These are phyloP conservation scores for Auriculariales sp. DNA, from an alignment of 768 basidiomycete genomes.

Conservation along the genomic window DNA sequence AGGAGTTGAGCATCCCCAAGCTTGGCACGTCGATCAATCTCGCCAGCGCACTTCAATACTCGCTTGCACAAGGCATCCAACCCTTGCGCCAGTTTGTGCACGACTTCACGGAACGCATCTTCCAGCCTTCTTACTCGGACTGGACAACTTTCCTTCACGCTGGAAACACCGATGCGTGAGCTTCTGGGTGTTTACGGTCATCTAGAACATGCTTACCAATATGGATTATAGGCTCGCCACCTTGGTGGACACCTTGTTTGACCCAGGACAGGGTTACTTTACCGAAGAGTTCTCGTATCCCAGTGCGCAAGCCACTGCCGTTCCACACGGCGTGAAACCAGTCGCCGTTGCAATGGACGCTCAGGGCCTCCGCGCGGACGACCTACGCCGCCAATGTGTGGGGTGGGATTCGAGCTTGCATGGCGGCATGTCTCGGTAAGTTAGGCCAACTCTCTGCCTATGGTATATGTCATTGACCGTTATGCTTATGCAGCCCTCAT, in stretches of 20 bases:
- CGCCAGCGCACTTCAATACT: slow-evolving; percentile 55
- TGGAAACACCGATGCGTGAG: slow-evolving; percentile 59
- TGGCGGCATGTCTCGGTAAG: slow-evolving; percentile 42
- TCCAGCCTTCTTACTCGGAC: slow-evolving; percentile 42
- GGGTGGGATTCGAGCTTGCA: slow-evolving; percentile 50
- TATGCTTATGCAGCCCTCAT: slow-evolving; percentile 34
- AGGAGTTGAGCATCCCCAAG: slow-evolving; percentile 33
- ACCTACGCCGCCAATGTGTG: slow-evolving; percentile 41
- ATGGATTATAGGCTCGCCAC: slow-evolving; percentile 45
- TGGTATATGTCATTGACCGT: background rate
- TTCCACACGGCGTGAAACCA: slow-evolving; percentile 27
- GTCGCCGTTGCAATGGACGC: slow-evolving; percentile 55
- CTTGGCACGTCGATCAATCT: slow-evolving; percentile 46
- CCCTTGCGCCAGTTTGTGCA: slow-evolving; percentile 40
- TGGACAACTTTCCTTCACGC: slow-evolving; percentile 40
- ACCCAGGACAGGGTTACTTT: slow-evolving; percentile 46
- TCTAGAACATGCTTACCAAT: slow-evolving; percentile 9
- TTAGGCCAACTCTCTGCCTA: slow-evolving; percentile 3
- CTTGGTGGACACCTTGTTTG: slow-evolving; percentile 42
- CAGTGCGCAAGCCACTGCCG: slow-evolving; percentile 26
- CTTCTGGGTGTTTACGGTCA: background rate
- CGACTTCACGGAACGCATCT: slow-evolving; percentile 37
- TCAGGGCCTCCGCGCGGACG: slow-evolving; percentile 51
- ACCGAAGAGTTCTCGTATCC: slow-evolving; percentile 69
- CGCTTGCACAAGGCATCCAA: slow-evolving; percentile 36